These are phyloP conservation scores for Termitomyces sp. DNA, from an alignment of 1,284 basidiomycete genomes.

Conservation along the genomic window DNA sequence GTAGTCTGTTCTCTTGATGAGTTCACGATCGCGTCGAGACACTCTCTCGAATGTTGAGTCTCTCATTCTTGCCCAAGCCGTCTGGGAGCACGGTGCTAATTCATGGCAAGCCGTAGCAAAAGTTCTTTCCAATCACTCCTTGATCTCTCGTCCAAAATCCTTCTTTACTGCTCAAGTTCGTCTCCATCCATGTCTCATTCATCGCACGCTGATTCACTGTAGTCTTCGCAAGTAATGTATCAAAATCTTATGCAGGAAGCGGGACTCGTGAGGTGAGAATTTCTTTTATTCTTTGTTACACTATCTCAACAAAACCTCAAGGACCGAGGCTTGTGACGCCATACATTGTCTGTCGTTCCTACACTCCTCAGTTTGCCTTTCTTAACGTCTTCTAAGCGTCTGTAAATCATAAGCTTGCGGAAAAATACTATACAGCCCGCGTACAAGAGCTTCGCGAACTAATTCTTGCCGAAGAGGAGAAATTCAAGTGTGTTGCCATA, in stretches of 20 bases:
- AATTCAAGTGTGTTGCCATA: slow-evolving; percentile 57
- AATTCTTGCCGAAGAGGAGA: slow-evolving; percentile 67
- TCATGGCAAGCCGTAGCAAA: slow-evolving; percentile 70
- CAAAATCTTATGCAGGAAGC: slow-evolving; percentile 63
- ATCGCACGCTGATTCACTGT: slow-evolving; percentile 13
- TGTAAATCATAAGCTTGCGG: slow-evolving; percentile 62
- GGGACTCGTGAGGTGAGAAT: slow-evolving; percentile 58
- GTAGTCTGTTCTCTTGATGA: slow-evolving; percentile 4
- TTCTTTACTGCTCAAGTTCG: slow-evolving; percentile 66
- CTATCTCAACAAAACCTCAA: slow-evolving; percentile 17
- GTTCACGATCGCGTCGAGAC: slow-evolving; percentile 14
- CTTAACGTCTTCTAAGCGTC: slow-evolving; percentile 25
- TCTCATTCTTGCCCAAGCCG: slow-evolving; percentile 79
- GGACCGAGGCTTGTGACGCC: slow-evolving; percentile 36
- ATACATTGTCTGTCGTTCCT: slow-evolving; percentile 32
- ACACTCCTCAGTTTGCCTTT: background rate
- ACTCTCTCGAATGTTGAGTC: slow-evolving; percentile 50
- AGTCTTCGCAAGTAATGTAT: slow-evolving; percentile 71
- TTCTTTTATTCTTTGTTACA: slow-evolving; percentile 7
- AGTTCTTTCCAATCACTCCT: slow-evolving; percentile 61
- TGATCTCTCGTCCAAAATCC: slow-evolving; percentile 55
- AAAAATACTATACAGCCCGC: slow-evolving; percentile 66
- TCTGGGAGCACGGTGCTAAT: slow-evolving; percentile 76
- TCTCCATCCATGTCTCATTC: slow-evolving; percentile 11
- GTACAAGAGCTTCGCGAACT: slow-evolving; percentile 64